Conservation (phyloP, 495 filamentous ascomycete species). For the Penicillium antarcticum region DNA sequence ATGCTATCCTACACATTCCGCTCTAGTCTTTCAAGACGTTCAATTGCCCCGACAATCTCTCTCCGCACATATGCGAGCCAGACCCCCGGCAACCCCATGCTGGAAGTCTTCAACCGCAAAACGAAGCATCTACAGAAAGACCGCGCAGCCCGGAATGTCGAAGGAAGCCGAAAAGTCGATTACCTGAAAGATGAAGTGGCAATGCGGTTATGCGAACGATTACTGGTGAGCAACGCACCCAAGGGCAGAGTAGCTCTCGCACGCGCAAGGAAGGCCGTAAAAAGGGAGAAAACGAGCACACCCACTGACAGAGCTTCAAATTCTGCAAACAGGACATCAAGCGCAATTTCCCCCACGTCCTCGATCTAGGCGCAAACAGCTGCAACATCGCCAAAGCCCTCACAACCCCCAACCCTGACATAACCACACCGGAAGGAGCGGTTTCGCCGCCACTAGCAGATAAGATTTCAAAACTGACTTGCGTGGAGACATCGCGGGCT, state of each 20-base stretch:
- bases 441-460: conserved; percentile 60
- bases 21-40: conserved; percentile 14
- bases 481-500: conserved; percentile 72
- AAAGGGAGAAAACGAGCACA: neutral
- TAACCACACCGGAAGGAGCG: conserved; percentile 39
- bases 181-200: conserved; percentile 94
- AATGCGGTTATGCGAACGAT: conserved; percentile 74
- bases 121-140: conserved; percentile 90
- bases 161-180: conserved; percentile 73
- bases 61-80: conserved; percentile 69
- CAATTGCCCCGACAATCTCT: conserved; percentile 8
- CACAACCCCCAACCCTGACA: conserved; percentile 61
- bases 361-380: conserved; percentile 93
- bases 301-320: conserved; percentile 8
- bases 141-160: conserved; percentile 68
- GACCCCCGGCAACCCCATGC: conserved; percentile 66
- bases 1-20: conserved; percentile 33
- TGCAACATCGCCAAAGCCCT: conserved; percentile 88
- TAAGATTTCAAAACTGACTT: conserved; percentile 67
- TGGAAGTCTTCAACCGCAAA: conserved; percentile 87
- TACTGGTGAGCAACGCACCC: conserved; percentile 57
- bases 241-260: neutral
- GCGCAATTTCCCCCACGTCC: conserved; percentile 74
- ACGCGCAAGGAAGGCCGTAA: no score
- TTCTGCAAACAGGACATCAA: conserved; percentile 71